Base-by-base conservation (phyloP, 768 basidiomycete genomes). In the Porphyrellus cyaneotinctus region DNA sequence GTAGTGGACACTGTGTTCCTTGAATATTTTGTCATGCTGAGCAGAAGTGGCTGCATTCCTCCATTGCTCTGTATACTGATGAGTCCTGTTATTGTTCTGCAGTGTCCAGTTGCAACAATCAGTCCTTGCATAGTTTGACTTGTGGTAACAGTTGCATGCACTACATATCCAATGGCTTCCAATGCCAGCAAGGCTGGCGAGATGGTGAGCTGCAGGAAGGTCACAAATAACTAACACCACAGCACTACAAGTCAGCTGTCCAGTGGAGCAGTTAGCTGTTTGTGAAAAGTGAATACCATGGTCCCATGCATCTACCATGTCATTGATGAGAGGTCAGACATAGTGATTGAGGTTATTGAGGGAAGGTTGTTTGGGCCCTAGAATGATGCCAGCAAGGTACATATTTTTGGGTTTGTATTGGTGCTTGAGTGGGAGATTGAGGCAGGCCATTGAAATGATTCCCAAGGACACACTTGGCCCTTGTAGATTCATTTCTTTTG, bases 191-290 rank as follows among this genome's bases (percentile, higher is more conserved):
- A 47, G 2, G 61, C 65, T 6, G 62, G 36, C 4, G 52, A 65
- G 12, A 37, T 73, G 66, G 8, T 60, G 33, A 0, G 70, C 66
- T 1, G 69, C 74, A 2, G 65, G 72, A 15, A 76, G 63, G 49
- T 78, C 74, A 43, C 70, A 73, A 2, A 73, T 54, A 1, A 66
- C 47, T 6, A 58, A 50, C 0, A 69, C 58, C 3, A 77, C 31
- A 0, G 67, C 66, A 20, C 63, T 64, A 4, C 52, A 32, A 4
- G 70, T 61, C 0, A 57, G 3, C 1, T 61, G 39, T 2, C 73
- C 70, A 6, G n/a, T 1, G 3, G 45, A 49, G 32, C 48, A 45
- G 4, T 49, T 52, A 5, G 50, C 53, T 0, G 67, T 71, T 1
- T 41, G 17, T 0, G 58, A 56, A 17, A 56, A 69, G 1, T 20